A percentile compares a stretch with the other conserved stretches of the same genome.
Conservation (phyloP, 352 stramenopile species). For the Lagenidium giganteum region DNA sequence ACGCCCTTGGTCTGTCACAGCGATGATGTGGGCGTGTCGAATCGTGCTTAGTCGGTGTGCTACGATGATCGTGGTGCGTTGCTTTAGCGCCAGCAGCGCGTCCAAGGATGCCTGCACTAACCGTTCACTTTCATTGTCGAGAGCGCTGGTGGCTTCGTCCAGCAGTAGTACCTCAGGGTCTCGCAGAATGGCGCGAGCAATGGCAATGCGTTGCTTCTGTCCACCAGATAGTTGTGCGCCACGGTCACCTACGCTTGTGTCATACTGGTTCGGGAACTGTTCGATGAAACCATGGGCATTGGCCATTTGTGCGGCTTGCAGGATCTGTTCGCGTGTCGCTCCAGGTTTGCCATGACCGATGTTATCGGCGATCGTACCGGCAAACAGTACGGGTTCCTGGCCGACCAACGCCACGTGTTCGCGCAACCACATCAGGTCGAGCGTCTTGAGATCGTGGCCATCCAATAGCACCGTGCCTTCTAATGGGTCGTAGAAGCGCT, state of each 20-base stretch:
- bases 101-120: no score
- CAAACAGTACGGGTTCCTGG: conserved; percentile 79
- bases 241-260: conserved; percentile 84
- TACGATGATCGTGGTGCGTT: no score
- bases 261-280: conserved; percentile 64
- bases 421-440: conserved; percentile 52
- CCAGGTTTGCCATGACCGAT: conserved; percentile 31
- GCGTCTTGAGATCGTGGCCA: conserved; percentile 45
- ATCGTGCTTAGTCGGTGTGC: no score
- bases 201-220: conserved; percentile 88
- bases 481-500: conserved; percentile 73
- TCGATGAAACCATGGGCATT: conserved; percentile 82
- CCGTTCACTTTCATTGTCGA: no score
- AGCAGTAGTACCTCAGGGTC: conserved; percentile 83
- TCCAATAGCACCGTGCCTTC: conserved; percentile 65
- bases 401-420: conserved; percentile 34
- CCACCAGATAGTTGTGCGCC: conserved; percentile 85
- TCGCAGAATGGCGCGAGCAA: conserved; percentile 84
- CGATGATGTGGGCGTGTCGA: no score
- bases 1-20: no score
- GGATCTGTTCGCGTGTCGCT: conserved; percentile 49
- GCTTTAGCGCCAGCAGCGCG: no score
- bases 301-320: conserved; percentile 45
- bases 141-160: no score
- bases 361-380: conserved; percentile 74